A percentile compares a stretch with the other conserved stretches of the same genome.
These are phyloP conservation scores for Pisolithus marmoratus DNA, from an alignment of 768 basidiomycete genomes.

Conservation along the genomic window DNA sequence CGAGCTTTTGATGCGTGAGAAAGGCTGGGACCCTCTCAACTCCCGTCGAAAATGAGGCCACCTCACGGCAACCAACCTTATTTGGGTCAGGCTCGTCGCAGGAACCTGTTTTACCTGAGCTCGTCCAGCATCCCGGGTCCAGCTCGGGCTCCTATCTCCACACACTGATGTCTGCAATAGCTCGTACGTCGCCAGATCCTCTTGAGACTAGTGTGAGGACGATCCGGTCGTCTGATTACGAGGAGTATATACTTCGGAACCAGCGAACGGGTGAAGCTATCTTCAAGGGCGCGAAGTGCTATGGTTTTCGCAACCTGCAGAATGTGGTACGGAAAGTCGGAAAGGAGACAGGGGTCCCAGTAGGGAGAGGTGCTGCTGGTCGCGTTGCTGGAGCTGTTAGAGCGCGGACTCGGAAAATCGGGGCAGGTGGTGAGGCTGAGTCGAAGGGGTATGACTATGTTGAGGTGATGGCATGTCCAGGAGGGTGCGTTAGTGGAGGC, in stretches of 20 bases:
- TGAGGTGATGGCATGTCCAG: slow-evolving; percentile 98
- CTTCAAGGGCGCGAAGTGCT: slow-evolving; percentile 93
- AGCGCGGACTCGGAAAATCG: slow-evolving; percentile 25
- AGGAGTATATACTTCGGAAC: slow-evolving; percentile 58
- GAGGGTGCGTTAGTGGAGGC: slow-evolving; percentile 96
- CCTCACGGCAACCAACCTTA: not conserved
- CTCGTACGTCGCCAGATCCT: slow-evolving; percentile 35
- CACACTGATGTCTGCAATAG: slow-evolving; percentile 58
- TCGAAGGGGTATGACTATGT: slow-evolving; percentile 77
- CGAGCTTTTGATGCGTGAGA: slow-evolving; percentile 76
- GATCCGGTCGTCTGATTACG: slow-evolving; percentile 72
- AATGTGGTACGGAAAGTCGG: slow-evolving; percentile 93
- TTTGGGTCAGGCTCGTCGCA: slow-evolving; percentile 8
- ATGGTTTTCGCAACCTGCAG: slow-evolving; percentile 95
- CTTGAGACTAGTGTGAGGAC: slow-evolving; percentile 49
- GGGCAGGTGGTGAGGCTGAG: slow-evolving; percentile 26
- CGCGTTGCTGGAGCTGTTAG: slow-evolving; percentile 20
- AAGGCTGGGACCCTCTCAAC: slow-evolving; percentile 69
- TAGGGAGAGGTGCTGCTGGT: slow-evolving; percentile 66
- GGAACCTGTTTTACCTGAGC: slow-evolving; percentile 49
- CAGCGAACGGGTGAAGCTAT: slow-evolving; percentile 51
- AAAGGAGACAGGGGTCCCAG: slow-evolving; percentile 71
- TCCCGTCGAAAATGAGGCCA: slow-evolving; percentile 49
- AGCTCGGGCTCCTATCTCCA: slow-evolving; percentile 93
- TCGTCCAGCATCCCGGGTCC: slow-evolving; percentile 74